These are phyloP conservation scores for Liriodendron chinense DNA, from an alignment of 164 flowering plant species.

Conservation along the genomic window DNA sequence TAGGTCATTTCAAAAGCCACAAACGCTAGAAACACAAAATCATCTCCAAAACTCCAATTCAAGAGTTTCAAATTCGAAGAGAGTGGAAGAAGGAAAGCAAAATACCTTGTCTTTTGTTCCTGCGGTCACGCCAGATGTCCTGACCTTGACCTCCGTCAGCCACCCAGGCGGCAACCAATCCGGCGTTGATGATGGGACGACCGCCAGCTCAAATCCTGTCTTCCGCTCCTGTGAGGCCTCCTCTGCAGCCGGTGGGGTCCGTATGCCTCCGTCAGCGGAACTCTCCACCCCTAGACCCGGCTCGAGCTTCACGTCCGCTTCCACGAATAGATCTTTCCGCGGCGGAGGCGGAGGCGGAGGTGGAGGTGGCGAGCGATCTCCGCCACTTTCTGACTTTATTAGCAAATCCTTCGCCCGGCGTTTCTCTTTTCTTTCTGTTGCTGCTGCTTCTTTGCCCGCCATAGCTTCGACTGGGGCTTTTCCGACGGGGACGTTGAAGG, in stretches of 20 bases:
- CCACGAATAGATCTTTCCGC: not conserved
- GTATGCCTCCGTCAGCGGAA: not conserved
- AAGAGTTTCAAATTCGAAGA: too few species aligned
- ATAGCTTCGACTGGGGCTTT: not conserved
- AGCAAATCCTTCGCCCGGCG: not conserved
- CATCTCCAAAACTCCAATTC: too few species aligned
- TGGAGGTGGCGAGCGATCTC: not conserved
- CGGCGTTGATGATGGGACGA: conserved; percentile 1
- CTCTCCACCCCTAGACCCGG: not conserved
- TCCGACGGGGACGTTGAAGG: not conserved
- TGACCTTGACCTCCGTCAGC: conserved; percentile 31
- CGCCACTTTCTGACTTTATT: not conserved
- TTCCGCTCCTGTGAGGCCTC: not conserved
- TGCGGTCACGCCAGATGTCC: conserved; percentile 41
- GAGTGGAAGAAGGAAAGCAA: not conserved
- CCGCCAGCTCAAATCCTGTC: not conserved
- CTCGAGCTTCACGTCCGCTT: not conserved
- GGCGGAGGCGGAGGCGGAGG: not conserved
- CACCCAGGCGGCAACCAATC: conserved; percentile 47
- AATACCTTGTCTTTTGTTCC: conserved; percentile 41
- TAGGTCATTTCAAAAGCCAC: not conserved
- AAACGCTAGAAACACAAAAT: not conserved
- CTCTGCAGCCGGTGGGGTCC: not conserved
- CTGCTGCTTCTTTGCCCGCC: not conserved
- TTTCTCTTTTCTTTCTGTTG: not conserved